Conservation (phyloP, 2,329 filamentous ascomycete genomes). For the Colletotrichum cordylinicola region DNA sequence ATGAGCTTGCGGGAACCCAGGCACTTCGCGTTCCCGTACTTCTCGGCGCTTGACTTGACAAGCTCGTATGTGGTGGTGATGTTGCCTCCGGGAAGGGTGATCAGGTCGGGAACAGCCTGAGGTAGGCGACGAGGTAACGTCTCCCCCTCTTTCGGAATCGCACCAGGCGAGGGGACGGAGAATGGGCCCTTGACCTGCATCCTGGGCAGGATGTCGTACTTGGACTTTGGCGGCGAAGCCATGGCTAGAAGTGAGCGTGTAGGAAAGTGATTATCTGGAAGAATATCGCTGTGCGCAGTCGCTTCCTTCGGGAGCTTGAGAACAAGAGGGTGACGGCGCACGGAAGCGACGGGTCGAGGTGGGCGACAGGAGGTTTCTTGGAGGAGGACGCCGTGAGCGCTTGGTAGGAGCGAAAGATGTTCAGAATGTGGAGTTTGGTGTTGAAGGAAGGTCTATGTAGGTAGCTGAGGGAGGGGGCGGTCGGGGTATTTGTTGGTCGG, state of each 20-base stretch:
- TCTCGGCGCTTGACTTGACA: constrained; percentile 68
- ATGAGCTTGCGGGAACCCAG: constrained; percentile 76
- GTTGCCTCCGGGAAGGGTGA: constrained; percentile 64
- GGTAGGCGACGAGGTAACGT: constrained; percentile 76
- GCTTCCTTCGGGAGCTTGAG: not conserved
- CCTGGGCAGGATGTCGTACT: constrained; percentile 42
- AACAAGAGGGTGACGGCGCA: not conserved
- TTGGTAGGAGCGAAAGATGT: not conserved
- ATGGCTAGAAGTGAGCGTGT: not conserved
- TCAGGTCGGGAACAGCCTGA: constrained; percentile 65
- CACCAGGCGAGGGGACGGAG: constrained; percentile 71
- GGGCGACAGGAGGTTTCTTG: not conserved
- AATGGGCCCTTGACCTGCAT: constrained; percentile 68
- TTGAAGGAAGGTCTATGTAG: not conserved
- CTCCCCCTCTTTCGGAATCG: constrained; percentile 71
- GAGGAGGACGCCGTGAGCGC: not conserved
- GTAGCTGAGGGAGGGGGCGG: not conserved
- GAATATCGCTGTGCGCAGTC: not conserved
- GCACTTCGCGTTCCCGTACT: constrained; percentile 69
- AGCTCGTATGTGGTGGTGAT: constrained; percentile 80
- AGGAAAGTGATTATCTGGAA: not conserved
- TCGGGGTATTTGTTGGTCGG: constrained; percentile 11
- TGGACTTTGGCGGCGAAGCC: constrained; percentile 13
- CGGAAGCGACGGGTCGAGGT: not conserved
- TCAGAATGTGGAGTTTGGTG: not conserved